These are phyloP conservation scores for Pouteria campechiana DNA, from an alignment of 179 eudicot species.

Conservation along the genomic window DNA sequence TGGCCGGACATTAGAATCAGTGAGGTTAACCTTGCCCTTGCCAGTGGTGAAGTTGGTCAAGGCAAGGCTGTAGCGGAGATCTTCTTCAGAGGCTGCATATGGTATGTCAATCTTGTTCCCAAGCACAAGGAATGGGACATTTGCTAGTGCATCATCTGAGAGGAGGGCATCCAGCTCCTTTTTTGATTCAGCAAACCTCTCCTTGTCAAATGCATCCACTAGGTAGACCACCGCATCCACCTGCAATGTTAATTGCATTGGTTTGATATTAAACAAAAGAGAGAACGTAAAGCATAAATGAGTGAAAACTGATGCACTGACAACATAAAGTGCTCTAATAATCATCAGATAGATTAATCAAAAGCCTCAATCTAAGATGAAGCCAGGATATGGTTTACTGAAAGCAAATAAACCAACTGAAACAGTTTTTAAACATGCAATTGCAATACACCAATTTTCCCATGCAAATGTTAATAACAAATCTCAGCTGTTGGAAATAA, in stretches of 20 bases:
- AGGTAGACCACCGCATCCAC: conserved; percentile 33
- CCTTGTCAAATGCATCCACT: conserved; percentile 30
- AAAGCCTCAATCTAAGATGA: too few species aligned
- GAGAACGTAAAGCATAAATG: background rate
- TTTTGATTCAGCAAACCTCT: conserved; percentile 30
- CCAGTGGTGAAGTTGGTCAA: conserved; percentile 28
- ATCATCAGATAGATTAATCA: too few species aligned
- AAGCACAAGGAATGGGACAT: conserved; percentile 25
- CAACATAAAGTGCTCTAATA: too few species aligned
- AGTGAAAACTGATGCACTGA: too few species aligned
- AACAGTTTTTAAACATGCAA: too few species aligned
- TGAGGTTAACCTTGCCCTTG: conserved; percentile 29
- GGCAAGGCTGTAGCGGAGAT: conserved; percentile 22
- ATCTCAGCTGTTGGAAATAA: too few species aligned
- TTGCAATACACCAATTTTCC: too few species aligned
- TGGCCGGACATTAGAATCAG: conserved; percentile 26
- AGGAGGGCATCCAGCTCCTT: conserved; percentile 31
- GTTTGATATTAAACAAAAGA: background rate
- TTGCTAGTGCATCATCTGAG: conserved; percentile 22
- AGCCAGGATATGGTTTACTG: too few species aligned
- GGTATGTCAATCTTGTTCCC: conserved; percentile 36
- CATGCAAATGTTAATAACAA: too few species aligned
- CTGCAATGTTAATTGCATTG: too few species aligned
- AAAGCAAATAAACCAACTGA: too few species aligned
- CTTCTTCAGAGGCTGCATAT: conserved; percentile 33